Evolutionary conservation across 2,329 filamentous ascomycete genomes (phyloP).

Genomic region (Dactylonectria estremocensis): DNA sequence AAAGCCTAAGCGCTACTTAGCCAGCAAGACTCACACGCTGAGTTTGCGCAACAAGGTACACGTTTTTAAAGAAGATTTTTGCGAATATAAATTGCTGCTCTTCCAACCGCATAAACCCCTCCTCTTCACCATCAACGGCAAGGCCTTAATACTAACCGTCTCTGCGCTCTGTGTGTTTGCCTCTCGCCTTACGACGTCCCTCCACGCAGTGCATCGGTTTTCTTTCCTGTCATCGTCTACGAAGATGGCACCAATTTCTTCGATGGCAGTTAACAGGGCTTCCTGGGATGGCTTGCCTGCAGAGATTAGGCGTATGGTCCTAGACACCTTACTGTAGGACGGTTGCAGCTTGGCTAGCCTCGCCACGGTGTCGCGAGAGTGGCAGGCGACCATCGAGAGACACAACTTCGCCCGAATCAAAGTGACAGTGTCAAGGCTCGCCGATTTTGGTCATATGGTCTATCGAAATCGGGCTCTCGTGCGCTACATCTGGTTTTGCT

Average conservation of each 20-base stretch:
- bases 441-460: constrained; percentile 47
- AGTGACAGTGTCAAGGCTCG: constrained; percentile 49
- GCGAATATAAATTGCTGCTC: too few species aligned
- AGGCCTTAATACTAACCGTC: too few species aligned
- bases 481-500: constrained; percentile 41
- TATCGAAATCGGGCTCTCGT: constrained; percentile 49
- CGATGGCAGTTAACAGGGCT: not conserved
- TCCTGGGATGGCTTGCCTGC: constrained; percentile 1
- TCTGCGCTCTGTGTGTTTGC: not conserved
- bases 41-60: too few species aligned
- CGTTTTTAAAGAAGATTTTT: too few species aligned
- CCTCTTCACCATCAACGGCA: not conserved
- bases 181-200: not conserved
- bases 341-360: constrained; percentile 8
- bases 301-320: constrained; percentile 4
- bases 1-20: too few species aligned
- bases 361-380: constrained; percentile 29
- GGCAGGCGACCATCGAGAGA: constrained; percentile 22
- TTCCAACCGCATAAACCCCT: too few species aligned
- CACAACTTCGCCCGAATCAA: constrained; percentile 44
- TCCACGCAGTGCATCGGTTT: not conserved
- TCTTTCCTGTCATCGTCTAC: not conserved
- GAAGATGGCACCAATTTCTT: not conserved
- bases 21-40: too few species aligned
- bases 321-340: constrained; percentile 9